Conservation (phyloP, 2,329 filamentous ascomycete species). For the Colletotrichum zoysiae region DNA sequence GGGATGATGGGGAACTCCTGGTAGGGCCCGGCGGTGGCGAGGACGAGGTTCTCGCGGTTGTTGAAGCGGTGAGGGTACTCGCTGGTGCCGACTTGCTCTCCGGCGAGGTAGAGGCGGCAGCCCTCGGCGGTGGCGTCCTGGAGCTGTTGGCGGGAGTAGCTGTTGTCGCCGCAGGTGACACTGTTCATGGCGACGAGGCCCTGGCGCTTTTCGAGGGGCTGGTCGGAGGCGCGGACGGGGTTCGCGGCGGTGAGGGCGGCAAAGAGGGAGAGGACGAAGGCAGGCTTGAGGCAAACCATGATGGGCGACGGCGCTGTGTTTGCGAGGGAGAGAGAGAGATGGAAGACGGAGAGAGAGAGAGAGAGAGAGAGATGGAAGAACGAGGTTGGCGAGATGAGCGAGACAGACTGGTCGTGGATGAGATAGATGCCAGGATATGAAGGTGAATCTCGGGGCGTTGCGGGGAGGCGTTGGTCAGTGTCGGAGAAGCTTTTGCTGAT, state of each 20-base stretch:
- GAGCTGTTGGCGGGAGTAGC: conserved; percentile 36
- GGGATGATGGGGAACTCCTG: conserved; percentile 55
- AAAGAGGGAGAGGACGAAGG: conserved; percentile 22
- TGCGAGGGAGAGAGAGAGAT: too few species aligned
- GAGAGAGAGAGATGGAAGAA: too few species aligned
- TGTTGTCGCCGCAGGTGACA: conserved; percentile 33
- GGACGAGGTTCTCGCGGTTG: conserved; percentile 55
- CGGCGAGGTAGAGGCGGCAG: conserved; percentile 35
- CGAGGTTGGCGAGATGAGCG: neutral
- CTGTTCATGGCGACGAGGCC: conserved; percentile 5
- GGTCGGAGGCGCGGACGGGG: conserved; percentile 6
- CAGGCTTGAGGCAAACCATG: conserved; percentile 39
- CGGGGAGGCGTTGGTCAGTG: neutral
- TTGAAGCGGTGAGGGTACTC: conserved; percentile 55
- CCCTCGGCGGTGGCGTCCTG: conserved; percentile 40
- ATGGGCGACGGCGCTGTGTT: neutral
- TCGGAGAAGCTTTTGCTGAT: neutral
- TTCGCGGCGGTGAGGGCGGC: conserved; percentile 11
- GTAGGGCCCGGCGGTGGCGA: conserved; percentile 51
- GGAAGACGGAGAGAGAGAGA: too few species aligned
- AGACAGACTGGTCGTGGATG: neutral
- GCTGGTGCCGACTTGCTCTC: conserved; percentile 35
- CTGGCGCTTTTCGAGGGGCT: conserved; percentile 33
- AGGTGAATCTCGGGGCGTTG: neutral
- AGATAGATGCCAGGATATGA: neutral